Percentiles rank a stretch among this genome's conserved stretches.
phyloP scores from a whole-genome alignment of 2,329 filamentous ascomycete genomes.

The Fusarium miscanthi region DNA sequence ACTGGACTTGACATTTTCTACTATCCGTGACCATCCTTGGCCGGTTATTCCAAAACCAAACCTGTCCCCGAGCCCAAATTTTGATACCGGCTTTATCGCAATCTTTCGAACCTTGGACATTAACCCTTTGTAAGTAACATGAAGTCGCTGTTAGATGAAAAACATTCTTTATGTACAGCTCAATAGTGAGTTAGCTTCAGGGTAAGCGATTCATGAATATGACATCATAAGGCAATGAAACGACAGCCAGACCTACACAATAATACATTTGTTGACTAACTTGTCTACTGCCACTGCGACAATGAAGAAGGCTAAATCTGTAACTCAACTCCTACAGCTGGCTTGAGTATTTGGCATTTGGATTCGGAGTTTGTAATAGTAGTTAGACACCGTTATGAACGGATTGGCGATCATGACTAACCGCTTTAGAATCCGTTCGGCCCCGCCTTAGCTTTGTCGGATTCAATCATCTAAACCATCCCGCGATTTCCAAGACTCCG shows the following conservation, averaged over 20 bases:
- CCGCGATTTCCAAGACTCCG: background rate
- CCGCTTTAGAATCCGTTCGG: background rate
- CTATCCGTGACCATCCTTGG: too few relatives aligned
- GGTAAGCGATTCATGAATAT: background rate
- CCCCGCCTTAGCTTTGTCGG: constrained; percentile 16
- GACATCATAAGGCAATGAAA: background rate
- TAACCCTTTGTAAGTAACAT: background rate
- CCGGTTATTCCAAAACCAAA: too few relatives aligned
- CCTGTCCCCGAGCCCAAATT: too few relatives aligned
- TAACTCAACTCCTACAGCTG: background rate
- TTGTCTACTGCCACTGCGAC: too few relatives aligned
- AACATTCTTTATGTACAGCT: background rate
- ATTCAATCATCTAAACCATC: background rate
- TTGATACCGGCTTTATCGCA: rapidly evolving
- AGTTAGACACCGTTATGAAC: background rate
- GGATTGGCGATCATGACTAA: background rate
- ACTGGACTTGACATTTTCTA: too few relatives aligned
- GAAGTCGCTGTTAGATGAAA: rapidly evolving
- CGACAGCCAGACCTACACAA: background rate
- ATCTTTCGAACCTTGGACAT: background rate
- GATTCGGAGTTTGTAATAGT: background rate
- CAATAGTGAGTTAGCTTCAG: background rate
- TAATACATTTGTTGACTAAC: too few relatives aligned
- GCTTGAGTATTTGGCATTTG: background rate
- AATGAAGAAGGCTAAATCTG: too few relatives aligned